Conservation (phyloP, 805 yeast species). For the Vanderwaltozyma verrucispora region DNA sequence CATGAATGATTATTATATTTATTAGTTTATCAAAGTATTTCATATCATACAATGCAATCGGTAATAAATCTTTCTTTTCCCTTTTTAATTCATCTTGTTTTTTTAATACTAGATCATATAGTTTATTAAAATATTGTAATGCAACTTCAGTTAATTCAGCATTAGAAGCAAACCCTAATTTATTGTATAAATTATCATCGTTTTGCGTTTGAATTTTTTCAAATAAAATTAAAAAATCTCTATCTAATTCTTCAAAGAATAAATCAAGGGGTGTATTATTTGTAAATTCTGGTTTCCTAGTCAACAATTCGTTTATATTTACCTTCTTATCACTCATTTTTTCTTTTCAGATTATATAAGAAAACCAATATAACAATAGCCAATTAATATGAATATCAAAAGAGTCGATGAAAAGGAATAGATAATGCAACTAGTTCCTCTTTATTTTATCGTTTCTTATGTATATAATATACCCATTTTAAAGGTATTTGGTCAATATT, state of each 20-base stretch:
- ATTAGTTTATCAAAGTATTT: constrained; percentile 56
- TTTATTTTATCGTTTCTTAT: no score
- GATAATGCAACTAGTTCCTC: no score
- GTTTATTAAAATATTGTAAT: constrained; percentile 6
- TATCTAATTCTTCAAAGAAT: constrained; percentile 17
- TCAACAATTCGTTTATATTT: constrained; percentile 8
- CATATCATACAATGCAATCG: constrained; percentile 80
- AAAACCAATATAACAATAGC: no score
- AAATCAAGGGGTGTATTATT: constrained; percentile 28
- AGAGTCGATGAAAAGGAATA: no score
- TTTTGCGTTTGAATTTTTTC: neutral
- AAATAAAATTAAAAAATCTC: constrained; percentile 10
- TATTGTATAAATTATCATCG: constrained; percentile 7
- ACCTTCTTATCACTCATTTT: neutral
- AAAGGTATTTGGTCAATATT: no score
- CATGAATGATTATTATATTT: constrained; percentile 56
- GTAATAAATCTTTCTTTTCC: constrained; percentile 27
- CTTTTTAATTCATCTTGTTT: constrained; percentile 5
- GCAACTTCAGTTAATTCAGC: constrained; percentile 14
- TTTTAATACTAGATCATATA: constrained; percentile 8
- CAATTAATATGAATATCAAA: no score
- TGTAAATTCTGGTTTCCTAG: constrained; percentile 23
- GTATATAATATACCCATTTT: no score
- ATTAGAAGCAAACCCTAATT: constrained; percentile 9
- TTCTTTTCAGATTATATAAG: no score